A percentile compares a stretch with the other conserved stretches of the same genome.
These are phyloP conservation scores for Aphanomyces stellatus DNA, from an alignment of 352 stramenopile species.

Conservation along the genomic window DNA sequence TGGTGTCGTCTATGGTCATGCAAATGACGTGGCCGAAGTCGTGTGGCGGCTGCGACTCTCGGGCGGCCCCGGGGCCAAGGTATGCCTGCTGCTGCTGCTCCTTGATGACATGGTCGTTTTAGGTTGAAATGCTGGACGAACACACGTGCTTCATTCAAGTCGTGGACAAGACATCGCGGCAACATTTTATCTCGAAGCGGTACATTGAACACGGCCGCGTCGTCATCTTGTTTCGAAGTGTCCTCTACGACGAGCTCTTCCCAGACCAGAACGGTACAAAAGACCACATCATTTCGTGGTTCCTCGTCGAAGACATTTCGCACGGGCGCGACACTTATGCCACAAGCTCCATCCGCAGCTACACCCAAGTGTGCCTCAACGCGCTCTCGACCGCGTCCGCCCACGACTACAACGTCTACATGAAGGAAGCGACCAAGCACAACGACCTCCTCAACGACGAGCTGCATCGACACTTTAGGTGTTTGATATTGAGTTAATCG, in stretches of 20 bases:
- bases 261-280: not conserved
- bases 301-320: constrained; percentile 4
- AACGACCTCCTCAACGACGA: not conserved
- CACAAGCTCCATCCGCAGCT: not conserved
- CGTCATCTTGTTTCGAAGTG: not conserved
- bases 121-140: not conserved
- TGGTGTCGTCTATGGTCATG: constrained; percentile 5
- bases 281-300: not conserved
- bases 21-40: not conserved
- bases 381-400: not conserved
- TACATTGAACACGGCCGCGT: constrained; percentile 9
- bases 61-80: not conserved
- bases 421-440: not conserved
- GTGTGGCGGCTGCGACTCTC: not conserved
- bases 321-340: not conserved
- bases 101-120: not conserved
- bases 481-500: constrained; percentile 16
- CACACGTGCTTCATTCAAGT: not conserved
- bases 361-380: not conserved
- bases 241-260: constrained; percentile 6
- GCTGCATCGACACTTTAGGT: constrained; percentile 7
- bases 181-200: constrained; percentile 1
- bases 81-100: not conserved
- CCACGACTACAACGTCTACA: not conserved
- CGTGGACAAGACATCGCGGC: not conserved